Conservation (phyloP, 208 protist species). For the Angomonas deanei region DNA sequence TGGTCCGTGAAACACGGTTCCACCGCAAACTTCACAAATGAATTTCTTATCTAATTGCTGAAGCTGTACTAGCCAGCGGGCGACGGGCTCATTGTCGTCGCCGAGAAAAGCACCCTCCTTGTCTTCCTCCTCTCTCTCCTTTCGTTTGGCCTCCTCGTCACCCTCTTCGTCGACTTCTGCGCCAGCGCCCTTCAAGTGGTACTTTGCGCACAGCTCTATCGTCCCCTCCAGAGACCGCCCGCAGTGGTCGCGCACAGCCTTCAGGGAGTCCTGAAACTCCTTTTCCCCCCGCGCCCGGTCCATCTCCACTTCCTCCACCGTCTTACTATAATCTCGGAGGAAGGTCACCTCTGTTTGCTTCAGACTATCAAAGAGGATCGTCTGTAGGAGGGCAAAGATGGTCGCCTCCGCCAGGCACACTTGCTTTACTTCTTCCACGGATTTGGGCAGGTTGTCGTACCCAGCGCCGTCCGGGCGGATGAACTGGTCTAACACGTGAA, state of each 20-base stretch:
- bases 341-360: conserved; percentile 59
- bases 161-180: not conserved
- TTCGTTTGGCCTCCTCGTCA: not conserved
- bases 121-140: conserved; percentile 14
- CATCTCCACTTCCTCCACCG: conserved; percentile 71
- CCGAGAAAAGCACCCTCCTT: conserved; percentile 48
- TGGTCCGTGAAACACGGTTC: conserved; percentile 79
- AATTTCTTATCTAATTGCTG: conserved; percentile 83
- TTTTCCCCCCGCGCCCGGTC: conserved; percentile 47
- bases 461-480: not conserved
- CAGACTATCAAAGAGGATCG: conserved; percentile 61
- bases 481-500: conserved; percentile 35
- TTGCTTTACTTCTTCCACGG: conserved; percentile 45
- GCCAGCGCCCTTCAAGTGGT: conserved; percentile 29
- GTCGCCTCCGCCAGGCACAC: conserved; percentile 64
- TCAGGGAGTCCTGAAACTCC: conserved; percentile 65
- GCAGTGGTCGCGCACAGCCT: conserved; percentile 36
- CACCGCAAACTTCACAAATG: conserved; percentile 81
- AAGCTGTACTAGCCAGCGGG: conserved; percentile 73
- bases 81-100: conserved; percentile 72
- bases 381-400: conserved; percentile 49
- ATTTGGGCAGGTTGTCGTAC: conserved; percentile 16
- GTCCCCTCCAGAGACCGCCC: conserved; percentile 65
- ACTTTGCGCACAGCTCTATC: conserved; percentile 63
- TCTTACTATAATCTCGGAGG: conserved; percentile 76